A percentile compares a stretch with the other conserved stretches of the same genome.
Conservation (phyloP, 1,284 basidiomycete genomes). For the Hymenochaete sp. region DNA sequence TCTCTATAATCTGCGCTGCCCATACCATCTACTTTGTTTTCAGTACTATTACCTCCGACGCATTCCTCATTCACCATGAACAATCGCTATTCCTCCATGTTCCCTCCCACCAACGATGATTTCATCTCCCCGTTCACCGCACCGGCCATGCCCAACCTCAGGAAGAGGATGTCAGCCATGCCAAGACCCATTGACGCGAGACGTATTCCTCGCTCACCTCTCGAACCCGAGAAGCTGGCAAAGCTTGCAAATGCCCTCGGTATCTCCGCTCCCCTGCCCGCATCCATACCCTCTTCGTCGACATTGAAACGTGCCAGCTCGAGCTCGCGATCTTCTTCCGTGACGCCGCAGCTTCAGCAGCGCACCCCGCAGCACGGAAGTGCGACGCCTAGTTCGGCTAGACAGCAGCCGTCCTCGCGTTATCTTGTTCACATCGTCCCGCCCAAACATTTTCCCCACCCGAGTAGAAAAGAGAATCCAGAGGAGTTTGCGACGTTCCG, state of each 20-base stretch:
- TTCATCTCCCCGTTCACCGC: slow-evolving; percentile 18
- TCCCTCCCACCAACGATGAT: slow-evolving; percentile 8
- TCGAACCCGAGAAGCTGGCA: slow-evolving; percentile 65
- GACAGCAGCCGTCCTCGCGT: slow-evolving; percentile 39
- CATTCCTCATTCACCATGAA: slow-evolving; percentile 11
- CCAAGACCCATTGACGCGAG: slow-evolving; percentile 12
- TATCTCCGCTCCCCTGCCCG: slow-evolving; percentile 61
- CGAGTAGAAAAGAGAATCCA: slow-evolving; percentile 38
- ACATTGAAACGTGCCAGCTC: slow-evolving; percentile 41
- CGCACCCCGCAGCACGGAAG: slow-evolving; percentile 27
- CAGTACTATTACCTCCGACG: neutral
- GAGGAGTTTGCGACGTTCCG: slow-evolving; percentile 61
- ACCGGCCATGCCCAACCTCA: slow-evolving; percentile 16
- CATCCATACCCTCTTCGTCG: slow-evolving; percentile 35
- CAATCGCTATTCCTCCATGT: slow-evolving; percentile 9
- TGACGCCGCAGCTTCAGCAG: too few species aligned
- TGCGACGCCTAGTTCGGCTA: slow-evolving; percentile 24
- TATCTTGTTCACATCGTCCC: slow-evolving; percentile 72
- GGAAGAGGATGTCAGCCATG: neutral
- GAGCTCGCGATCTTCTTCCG: slow-evolving; percentile 38
- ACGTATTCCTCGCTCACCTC: slow-evolving; percentile 49
- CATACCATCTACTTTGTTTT: too few species aligned
- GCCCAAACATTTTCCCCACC: slow-evolving; percentile 56
- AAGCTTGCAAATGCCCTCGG: slow-evolving; percentile 77
- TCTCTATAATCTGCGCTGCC: too few species aligned